Conservation (phyloP, 371 early-diverging fungal species). For the Smittium culicis region DNA sequence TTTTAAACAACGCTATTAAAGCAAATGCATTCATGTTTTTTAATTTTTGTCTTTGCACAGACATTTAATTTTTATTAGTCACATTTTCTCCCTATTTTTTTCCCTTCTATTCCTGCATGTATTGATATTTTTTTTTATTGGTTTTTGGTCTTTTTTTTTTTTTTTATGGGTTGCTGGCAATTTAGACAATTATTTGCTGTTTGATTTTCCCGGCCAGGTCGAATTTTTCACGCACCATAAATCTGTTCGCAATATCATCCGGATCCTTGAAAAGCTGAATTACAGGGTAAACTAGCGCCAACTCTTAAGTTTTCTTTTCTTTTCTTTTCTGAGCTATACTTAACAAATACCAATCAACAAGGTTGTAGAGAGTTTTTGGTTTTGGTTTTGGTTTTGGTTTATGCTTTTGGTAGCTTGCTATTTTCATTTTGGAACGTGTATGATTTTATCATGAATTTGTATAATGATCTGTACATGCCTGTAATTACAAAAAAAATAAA, state of each 20-base stretch:
- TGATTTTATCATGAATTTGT: too few species aligned
- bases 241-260: constrained; percentile 63
- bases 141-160: too few species aligned
- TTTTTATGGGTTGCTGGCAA: constrained; percentile 8
- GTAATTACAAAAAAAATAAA: too few species aligned
- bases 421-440: too few species aligned
- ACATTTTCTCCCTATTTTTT: too few species aligned
- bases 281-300: constrained; percentile 1
- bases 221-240: constrained; percentile 94
- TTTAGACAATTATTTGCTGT: constrained; percentile 73
- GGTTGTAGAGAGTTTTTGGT: too few species aligned
- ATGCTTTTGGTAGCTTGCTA: constrained; percentile 39
- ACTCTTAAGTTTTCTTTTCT: background rate
- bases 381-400: too few species aligned
- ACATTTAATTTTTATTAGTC: too few species aligned
- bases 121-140: too few species aligned
- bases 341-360: too few species aligned
- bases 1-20: background rate
- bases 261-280: constrained; percentile 50
- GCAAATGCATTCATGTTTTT: constrained; percentile 31
- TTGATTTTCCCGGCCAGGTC: constrained; percentile 99
- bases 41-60: constrained; percentile 33
- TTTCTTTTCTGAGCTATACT: constrained; percentile 12
- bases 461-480: too few species aligned
- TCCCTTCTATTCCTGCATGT: too few species aligned